A percentile compares a stretch with the other conserved stretches of the same genome.
phyloP scores from a whole-genome alignment of 352 stramenopile genomes.

The Globisporangium irregulare region DNA sequence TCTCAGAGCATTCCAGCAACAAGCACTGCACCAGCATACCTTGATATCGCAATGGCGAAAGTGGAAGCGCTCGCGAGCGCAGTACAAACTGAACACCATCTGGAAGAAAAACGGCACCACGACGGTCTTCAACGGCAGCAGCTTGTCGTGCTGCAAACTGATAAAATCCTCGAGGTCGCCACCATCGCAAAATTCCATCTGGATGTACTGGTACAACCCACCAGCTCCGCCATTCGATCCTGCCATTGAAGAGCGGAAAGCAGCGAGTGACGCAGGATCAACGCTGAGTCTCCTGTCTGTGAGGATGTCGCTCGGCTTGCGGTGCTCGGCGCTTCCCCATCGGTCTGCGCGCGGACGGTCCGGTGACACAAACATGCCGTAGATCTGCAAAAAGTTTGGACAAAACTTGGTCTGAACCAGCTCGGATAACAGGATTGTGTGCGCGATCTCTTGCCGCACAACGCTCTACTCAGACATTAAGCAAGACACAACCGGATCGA shows the following conservation, averaged over 20 bases:
- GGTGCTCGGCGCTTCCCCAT: conserved; percentile 61
- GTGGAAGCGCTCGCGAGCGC: conserved; percentile 83
- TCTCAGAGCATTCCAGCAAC: not conserved
- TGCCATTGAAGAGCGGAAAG: conserved; percentile 1
- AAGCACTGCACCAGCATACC: conserved; percentile 17
- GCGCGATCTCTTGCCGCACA: conserved; percentile 92
- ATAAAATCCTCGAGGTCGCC: conserved; percentile 97
- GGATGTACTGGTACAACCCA: conserved; percentile 93
- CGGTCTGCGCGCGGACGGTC: conserved; percentile 44
- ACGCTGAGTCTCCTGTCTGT: conserved; percentile 24
- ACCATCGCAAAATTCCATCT: conserved; percentile 97
- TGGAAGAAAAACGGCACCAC: conserved; percentile 94
- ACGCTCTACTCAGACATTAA: conserved; percentile 42
- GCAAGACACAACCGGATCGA: not conserved
- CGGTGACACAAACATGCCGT: conserved; percentile 89
- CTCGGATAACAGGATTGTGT: conserved; percentile 91
- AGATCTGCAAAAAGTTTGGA: conserved; percentile 94
- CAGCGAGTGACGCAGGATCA: conserved; percentile 12
- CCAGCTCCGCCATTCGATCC: conserved; percentile 13
- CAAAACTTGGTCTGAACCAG: conserved; percentile 85
- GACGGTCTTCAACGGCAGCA: conserved; percentile 49
- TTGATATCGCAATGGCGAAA: conserved; percentile 99
- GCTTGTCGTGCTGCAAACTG: conserved; percentile 68
- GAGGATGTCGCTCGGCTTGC: conserved; percentile 65
- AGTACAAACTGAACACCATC: conserved; percentile 96